Evolutionary conservation across 2,329 filamentous ascomycete genomes (phyloP).

Genomic region (Fusarium torreyae): DNA sequence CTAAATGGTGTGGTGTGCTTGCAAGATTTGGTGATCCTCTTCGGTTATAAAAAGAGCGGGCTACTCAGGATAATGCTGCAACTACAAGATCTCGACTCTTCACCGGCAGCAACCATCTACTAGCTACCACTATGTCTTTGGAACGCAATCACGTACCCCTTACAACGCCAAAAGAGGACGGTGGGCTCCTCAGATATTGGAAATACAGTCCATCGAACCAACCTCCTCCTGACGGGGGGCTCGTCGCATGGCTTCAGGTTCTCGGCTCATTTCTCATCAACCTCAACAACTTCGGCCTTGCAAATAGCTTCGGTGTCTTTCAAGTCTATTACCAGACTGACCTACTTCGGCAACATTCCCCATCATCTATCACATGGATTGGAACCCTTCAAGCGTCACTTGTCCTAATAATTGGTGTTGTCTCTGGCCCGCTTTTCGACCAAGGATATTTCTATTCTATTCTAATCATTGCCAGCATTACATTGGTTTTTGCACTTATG

Average conservation of each 20-base stretch:
- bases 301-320: neutral
- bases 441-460: slow-evolving; percentile 10
- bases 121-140: too few relatives aligned
- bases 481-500: neutral
- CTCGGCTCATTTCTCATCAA: neutral
- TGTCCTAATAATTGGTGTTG: neutral
- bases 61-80: too few relatives aligned
- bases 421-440: neutral
- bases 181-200: neutral
- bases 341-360: neutral
- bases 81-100: too few relatives aligned
- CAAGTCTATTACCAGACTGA: neutral
- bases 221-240: neutral
- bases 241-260: neutral
- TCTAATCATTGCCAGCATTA: neutral
- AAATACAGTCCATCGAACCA: neutral
- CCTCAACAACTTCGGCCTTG: slow-evolving; percentile 1
- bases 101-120: too few relatives aligned
- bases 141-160: too few relatives aligned
- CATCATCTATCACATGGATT: neutral
- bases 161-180: too few relatives aligned
- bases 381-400: neutral
- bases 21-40: too few relatives aligned
- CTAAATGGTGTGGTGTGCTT: too few relatives aligned
- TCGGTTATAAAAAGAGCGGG: too few relatives aligned